Conservation (phyloP, 352 stramenopile genomes). For the Pythium apleroticum region DNA sequence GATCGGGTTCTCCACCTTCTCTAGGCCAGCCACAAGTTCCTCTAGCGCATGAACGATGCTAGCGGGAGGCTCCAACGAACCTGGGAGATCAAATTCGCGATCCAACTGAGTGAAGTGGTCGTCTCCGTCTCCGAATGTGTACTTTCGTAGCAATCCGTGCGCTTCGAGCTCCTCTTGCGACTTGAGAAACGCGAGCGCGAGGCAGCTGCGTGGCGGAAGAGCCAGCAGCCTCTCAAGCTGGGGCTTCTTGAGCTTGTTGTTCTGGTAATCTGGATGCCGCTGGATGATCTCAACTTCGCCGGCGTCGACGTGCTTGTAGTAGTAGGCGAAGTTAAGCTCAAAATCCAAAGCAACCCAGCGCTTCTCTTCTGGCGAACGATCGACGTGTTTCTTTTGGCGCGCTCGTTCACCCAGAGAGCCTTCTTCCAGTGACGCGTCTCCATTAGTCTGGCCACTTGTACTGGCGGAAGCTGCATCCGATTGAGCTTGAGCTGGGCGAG, state of each 20-base stretch:
- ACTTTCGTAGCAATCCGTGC: slow-evolving; percentile 65
- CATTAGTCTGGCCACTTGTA: not conserved
- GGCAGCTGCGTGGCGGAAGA: slow-evolving; percentile 59
- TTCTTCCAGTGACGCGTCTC: slow-evolving; percentile 8
- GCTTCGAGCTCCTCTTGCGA: slow-evolving; percentile 50
- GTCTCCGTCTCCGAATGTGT: slow-evolving; percentile 69
- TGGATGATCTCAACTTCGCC: slow-evolving; percentile 65
- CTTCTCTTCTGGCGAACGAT: slow-evolving; percentile 59
- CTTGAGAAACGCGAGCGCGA: slow-evolving; percentile 78
- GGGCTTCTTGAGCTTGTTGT: slow-evolving; percentile 38
- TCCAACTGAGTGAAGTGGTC: slow-evolving; percentile 51
- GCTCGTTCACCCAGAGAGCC: slow-evolving; percentile 35
- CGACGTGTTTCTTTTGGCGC: slow-evolving; percentile 45
- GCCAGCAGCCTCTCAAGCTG: slow-evolving; percentile 51
- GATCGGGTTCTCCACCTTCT: slow-evolving; percentile 22
- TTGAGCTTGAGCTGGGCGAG: not conserved
- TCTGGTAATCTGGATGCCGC: slow-evolving; percentile 51
- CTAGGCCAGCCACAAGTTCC: slow-evolving; percentile 36
- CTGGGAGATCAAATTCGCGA: slow-evolving; percentile 33
- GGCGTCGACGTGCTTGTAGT: slow-evolving; percentile 56
- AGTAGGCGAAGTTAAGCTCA: slow-evolving; percentile 53
- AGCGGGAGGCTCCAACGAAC: not conserved
- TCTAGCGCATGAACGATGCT: slow-evolving; percentile 31
- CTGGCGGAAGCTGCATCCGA: not conserved
- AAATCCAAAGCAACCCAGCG: slow-evolving; percentile 72